These are phyloP conservation scores for Cornus controversa DNA, from an alignment of 148 eudicot genomes.

Conservation along the genomic window DNA sequence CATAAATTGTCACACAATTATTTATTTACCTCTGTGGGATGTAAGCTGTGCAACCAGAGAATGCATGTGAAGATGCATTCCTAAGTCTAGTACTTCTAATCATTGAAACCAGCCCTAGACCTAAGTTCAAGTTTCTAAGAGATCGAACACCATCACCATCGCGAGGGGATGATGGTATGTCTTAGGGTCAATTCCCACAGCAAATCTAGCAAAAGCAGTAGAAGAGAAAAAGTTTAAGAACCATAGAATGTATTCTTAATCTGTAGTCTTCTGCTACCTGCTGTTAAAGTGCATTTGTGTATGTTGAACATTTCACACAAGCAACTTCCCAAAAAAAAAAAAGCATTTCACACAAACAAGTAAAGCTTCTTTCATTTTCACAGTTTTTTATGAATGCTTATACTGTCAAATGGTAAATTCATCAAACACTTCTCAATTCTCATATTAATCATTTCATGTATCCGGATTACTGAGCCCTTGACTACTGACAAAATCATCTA, in stretches of 20 bases:
- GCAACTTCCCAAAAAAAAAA: no score
- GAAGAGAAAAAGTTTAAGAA: background rate
- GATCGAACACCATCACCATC: background rate
- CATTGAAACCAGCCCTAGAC: background rate
- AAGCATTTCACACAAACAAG: background rate
- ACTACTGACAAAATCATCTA: background rate
- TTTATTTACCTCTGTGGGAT: background rate
- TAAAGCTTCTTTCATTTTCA: background rate
- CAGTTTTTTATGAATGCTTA: background rate
- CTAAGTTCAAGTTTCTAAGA: background rate
- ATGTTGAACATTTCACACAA: background rate
- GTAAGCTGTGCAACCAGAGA: background rate
- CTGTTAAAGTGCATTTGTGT: background rate
- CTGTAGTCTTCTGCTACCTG: background rate
- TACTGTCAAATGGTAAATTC: background rate
- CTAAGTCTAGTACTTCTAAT: no score
- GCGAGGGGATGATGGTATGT: background rate
- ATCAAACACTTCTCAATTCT: background rate
- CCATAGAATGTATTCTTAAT: background rate
- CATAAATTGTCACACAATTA: background rate
- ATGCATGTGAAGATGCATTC: background rate
- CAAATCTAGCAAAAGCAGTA: no score
- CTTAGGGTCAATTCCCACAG: background rate
- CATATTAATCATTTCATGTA: background rate
- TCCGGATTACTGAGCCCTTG: background rate